Base-by-base conservation (phyloP, 306 rosid species). In the Echinosophora koreensis region DNA sequence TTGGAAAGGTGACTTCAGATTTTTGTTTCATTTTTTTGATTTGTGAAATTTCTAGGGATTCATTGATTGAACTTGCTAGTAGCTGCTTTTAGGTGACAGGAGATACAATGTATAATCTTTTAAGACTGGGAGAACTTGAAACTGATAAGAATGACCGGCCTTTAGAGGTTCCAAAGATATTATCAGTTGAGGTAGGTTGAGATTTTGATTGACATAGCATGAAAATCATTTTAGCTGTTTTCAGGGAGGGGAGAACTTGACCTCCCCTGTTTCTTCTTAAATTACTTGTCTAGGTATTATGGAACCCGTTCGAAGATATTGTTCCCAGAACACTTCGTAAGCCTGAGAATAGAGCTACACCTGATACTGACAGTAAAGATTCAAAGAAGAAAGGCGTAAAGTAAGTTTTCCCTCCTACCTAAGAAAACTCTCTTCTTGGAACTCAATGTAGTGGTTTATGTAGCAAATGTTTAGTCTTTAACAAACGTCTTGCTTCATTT, bases 241-340 rank as follows among this genome's bases (percentile, higher is more conserved):
- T 30, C 46, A 49, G 51, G 61, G 50, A 59, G 34, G 62, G 70
- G 67, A 51, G 74, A 76, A 73, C 52, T 54, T 82, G 78, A 74
- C 61, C 16, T 57, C 59, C 71, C 37, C n/a, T 35, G 50, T 22
- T 58, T 77, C 68, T 72, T 74, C 71, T 70, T 47, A 11, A 73
- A 74, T 60, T 62, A 13, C 2, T 30, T 83, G 51, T 65, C 38
- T 76, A 92, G 99, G 96, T 91, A 34, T 76, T 95, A 72, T 92
- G 97, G 99, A 95, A 91, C 78, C 99, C 98, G 39, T 87, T 95
- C 66, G 99, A 91, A 60, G 97, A 95, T 82, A 92, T 95, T 35
- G 73, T 90, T 76, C 94, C 97, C 9, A 90, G 97, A 77, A 90
- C 80, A 46, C 81, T 71, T 73, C 77, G 84, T 68, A 86, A 76